A percentile compares a stretch with the other conserved stretches of the same genome.
Conservation (phyloP, 768 basidiomycete genomes). For the Daedaleopsis sinensis region DNA sequence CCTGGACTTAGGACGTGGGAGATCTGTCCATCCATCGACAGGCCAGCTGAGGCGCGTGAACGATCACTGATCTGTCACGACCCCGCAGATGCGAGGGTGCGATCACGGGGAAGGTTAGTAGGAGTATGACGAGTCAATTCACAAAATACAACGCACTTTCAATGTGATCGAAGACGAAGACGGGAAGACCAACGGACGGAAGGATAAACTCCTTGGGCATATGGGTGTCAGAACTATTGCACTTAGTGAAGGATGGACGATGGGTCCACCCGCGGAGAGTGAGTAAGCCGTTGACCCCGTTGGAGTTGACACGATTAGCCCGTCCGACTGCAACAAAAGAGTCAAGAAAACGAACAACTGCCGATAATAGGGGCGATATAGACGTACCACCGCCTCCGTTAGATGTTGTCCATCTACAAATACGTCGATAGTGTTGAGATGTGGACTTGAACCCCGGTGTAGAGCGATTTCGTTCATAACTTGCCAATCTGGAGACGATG, state of each 20-base stretch:
- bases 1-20: slow-evolving; percentile 83
- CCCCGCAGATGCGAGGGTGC: no score
- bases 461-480: slow-evolving; percentile 97
- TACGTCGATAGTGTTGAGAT: slow-evolving; percentile 91
- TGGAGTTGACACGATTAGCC: slow-evolving; percentile 91
- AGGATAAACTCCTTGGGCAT: slow-evolving; percentile 89
- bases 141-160: slow-evolving; percentile 48
- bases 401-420: slow-evolving; percentile 94
- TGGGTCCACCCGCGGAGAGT: slow-evolving; percentile 92
- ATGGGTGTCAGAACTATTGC: slow-evolving; percentile 95
- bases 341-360: background rate
- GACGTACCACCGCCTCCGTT: slow-evolving; percentile 92
- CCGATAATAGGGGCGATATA: background rate
- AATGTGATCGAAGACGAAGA: slow-evolving; percentile 76
- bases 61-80: slow-evolving; percentile 73
- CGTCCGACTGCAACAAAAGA: slow-evolving; percentile 75
- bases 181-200: slow-evolving; percentile 90
- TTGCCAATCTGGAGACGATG: slow-evolving; percentile 73
- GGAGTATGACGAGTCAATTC: background rate
- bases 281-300: slow-evolving; percentile 98
- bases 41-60: slow-evolving; percentile 83
- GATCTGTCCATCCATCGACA: slow-evolving; percentile 92
- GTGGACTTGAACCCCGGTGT: slow-evolving; percentile 89
- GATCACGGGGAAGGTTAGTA: background rate
- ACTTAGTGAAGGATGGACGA: slow-evolving; percentile 90